Percentiles rank a stretch among this genome's conserved stretches.
Evolutionary conservation across 495 filamentous ascomycete genomes (phyloP).

Genomic region (Aspergillus heteromorphus): DNA sequence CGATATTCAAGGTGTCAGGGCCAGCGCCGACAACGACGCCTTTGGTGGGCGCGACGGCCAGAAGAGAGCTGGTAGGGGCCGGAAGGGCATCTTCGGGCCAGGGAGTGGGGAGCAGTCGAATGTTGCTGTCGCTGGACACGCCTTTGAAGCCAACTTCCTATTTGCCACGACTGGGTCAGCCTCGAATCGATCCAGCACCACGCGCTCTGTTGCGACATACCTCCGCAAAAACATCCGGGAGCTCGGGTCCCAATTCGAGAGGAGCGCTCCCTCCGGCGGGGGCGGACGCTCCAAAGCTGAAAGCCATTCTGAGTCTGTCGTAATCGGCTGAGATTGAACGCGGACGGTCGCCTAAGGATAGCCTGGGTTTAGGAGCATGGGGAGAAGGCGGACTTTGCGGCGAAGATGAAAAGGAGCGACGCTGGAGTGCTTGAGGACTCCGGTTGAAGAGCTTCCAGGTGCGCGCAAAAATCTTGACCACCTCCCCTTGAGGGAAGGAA

Average conservation of each 20-base stretch:
- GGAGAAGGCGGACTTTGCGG: conserved; percentile 27
- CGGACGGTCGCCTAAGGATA: conserved; percentile 33
- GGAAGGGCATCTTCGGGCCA: conserved; percentile 73
- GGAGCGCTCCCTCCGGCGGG: conserved; percentile 26
- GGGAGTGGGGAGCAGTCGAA: conserved; percentile 70
- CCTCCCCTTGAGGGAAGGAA: conserved; percentile 23
- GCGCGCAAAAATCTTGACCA: conserved; percentile 38
- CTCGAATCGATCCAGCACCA: not conserved
- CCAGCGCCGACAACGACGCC: conserved; percentile 84
- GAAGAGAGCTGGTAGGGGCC: conserved; percentile 73
- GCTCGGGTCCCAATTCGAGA: conserved; percentile 38
- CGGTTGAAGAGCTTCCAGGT: conserved; percentile 34
- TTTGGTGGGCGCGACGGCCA: conserved; percentile 74
- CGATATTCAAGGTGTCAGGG: conserved; percentile 70
- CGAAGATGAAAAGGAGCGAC: conserved; percentile 35
- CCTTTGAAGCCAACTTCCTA: conserved; percentile 81
- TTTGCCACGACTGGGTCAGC: not conserved
- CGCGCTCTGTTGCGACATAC: conserved; percentile 24
- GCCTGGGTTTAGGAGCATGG: conserved; percentile 32
- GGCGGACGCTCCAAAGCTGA: conserved; percentile 45
- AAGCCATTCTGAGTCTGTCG: conserved; percentile 59
- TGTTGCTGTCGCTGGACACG: conserved; percentile 70
- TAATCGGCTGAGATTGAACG: conserved; percentile 38
- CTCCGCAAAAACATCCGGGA: conserved; percentile 45
- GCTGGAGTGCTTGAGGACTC: conserved; percentile 38